A percentile compares a stretch with the other conserved stretches of the same genome.
These are phyloP conservation scores for Talaromyces wortmannii DNA, from an alignment of 495 filamentous ascomycete species.

Conservation along the genomic window DNA sequence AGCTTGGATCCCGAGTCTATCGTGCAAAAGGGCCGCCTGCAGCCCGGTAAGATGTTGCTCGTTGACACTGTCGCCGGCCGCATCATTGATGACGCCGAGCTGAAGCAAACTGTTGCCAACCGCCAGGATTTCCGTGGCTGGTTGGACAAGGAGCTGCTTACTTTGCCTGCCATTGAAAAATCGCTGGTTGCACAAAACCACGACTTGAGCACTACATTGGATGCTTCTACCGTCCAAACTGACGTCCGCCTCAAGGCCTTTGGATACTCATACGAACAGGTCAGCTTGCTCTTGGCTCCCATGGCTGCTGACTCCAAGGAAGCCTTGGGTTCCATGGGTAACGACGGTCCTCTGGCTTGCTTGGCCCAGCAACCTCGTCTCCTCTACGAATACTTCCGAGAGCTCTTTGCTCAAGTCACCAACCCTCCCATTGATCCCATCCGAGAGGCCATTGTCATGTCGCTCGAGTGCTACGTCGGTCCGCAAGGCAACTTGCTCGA, in stretches of 20 bases:
- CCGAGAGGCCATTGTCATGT: conserved; percentile 98
- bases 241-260: conserved; percentile 83
- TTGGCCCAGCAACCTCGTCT: conserved; percentile 84
- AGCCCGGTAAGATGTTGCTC: conserved; percentile 95
- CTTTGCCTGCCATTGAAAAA: conserved; percentile 65
- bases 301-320: conserved; percentile 99
- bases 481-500: conserved; percentile 96
- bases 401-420: conserved; percentile 98
- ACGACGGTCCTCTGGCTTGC: conserved; percentile 93
- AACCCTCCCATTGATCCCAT: conserved; percentile 99
- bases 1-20: conserved; percentile 84
- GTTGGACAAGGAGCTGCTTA: conserved; percentile 83
- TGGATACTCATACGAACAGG: conserved; percentile 95
- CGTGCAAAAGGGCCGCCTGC: conserved; percentile 89
- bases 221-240: conserved; percentile 71
- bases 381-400: conserved; percentile 96
- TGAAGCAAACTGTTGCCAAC: conserved; percentile 82
- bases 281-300: conserved; percentile 85
- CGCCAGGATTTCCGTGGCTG: conserved; percentile 83
- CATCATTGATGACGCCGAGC: conserved; percentile 91
- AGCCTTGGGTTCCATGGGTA: conserved; percentile 98
- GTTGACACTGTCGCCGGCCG: conserved; percentile 94
- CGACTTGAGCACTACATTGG: conserved; percentile 58
- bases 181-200: conserved; percentile 50
- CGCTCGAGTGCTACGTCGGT: conserved; percentile 93